phyloP scores from a whole-genome alignment of 75 land plant genomes.

The Larix kaempferi region DNA sequence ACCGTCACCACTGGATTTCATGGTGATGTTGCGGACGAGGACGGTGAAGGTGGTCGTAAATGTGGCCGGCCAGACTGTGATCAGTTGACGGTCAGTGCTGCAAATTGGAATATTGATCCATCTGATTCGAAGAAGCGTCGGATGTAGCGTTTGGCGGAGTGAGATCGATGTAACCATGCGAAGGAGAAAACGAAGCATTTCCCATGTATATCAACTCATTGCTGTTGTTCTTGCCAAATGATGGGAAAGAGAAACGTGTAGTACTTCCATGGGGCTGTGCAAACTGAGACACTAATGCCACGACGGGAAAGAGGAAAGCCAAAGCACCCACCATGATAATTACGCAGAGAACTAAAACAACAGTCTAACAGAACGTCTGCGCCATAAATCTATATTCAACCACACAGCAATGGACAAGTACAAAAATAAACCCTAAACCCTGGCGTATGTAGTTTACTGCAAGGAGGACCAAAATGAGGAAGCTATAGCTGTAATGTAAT shows the following conservation, averaged over 20 bases:
- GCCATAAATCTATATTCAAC: no score
- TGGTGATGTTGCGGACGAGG: slow-evolving; percentile 4
- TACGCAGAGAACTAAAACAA: no score
- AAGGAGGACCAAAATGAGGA: no score
- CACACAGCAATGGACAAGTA: no score
- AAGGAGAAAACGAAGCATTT: slow-evolving; percentile 11
- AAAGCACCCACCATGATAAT: background rate
- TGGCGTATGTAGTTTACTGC: no score
- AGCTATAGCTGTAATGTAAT: no score
- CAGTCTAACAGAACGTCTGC: no score
- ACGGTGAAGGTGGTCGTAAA: slow-evolving; percentile 38
- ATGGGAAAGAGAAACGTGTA: slow-evolving; percentile 8
- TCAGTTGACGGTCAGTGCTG: background rate
- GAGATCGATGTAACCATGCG: slow-evolving; percentile 16
- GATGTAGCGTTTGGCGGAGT: background rate
- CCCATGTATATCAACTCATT: slow-evolving; percentile 6
- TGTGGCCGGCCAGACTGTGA: slow-evolving; percentile 25
- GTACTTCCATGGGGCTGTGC: background rate
- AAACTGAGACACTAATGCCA: background rate
- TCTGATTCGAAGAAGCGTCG: background rate
- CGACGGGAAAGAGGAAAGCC: background rate
- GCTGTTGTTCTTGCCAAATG: slow-evolving; percentile 13
- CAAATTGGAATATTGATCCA: background rate
- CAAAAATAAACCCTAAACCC: no score
- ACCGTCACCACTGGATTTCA: slow-evolving; percentile 37